Evolutionary conservation across 208 protist genomes (phyloP), one percentile per base, ranked within the genome.

Genomic region (Leishmania martiniquensis): DNA sequence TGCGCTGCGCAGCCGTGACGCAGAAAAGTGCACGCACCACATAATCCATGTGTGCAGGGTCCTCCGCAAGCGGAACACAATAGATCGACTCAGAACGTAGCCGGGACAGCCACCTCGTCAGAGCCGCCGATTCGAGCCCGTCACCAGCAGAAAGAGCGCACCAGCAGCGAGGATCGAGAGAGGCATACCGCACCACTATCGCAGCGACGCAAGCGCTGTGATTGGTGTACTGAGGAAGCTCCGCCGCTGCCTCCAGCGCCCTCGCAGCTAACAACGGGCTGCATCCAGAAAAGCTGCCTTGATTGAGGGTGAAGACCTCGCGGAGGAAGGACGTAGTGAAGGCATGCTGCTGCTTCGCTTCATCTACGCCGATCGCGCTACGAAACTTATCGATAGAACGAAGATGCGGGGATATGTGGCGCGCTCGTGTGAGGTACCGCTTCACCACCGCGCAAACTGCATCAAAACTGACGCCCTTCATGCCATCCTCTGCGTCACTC

Each of bases 81-180:
- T 84, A 74, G 1, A 60, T 49, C n/a, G 80, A 73, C 70, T 84
- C 80, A 12, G 74, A 79, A 13, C 70, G 80, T 25, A 84, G 42
- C 20, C 45, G 42, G 70, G 70, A 54, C 4, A 80, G 54, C 80
- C 80, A 84, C 59, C 54, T 72, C 6, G 59, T 66, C 49, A 84
- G 34, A 37, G 57, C 25, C 15, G 51, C 75, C 6, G 49, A 68
- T 12, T 72, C 54, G 25, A 65, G 22, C 1, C 62, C 54, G 5
- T 80, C 80, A 20, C 73, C 67, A 9, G 45, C 59, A 37, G 75
- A 75, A 42, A 84, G 65, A 5, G 49, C 20, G 32, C 5, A 37
- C 80, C 80, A 84, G 39, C 47, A 52, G 13, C 32, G 51, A 52
- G 80, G 80, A 0, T 22, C 67, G 47, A 77, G 47, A n/a, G 37